Evolutionary conservation across 176 grass and related monocot species (phyloP).

Genomic region (Bonia amplexicaulis): DNA sequence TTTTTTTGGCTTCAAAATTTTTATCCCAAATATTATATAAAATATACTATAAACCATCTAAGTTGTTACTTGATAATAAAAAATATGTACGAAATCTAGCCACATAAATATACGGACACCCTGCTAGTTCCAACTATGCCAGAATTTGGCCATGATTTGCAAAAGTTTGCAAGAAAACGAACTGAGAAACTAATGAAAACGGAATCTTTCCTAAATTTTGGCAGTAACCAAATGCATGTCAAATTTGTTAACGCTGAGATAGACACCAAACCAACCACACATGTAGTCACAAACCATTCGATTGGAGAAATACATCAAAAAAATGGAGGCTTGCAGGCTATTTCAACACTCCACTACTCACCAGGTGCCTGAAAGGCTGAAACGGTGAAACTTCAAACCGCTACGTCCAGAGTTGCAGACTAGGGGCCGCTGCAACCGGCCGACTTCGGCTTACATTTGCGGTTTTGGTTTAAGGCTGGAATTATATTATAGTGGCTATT

Average conservation of each 20-base stretch:
- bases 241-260: not conserved
- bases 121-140: too few species aligned
- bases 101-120: too few species aligned
- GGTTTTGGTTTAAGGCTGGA: too few species aligned
- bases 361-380: not conserved
- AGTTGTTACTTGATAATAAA: too few species aligned
- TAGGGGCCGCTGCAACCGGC: too few species aligned
- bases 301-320: not conserved
- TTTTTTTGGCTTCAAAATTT: too few species aligned
- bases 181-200: not conserved
- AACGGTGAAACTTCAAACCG: not conserved
- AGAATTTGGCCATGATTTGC: too few species aligned
- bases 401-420: not conserved
- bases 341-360: not conserved
- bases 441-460: too few species aligned
- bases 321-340: not conserved
- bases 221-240: not conserved
- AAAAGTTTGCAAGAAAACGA: not conserved
- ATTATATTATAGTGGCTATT: too few species aligned
- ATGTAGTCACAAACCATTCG: not conserved
- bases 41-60: too few species aligned
- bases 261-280: not conserved
- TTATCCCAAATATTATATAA: too few species aligned
- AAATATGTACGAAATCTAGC: too few species aligned
- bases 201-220: not conserved